A percentile compares a stretch with the other conserved stretches of the same genome.
Evolutionary conservation across 345 rosid species (phyloP).

Genomic region (Gossypium mustelinum): DNA sequence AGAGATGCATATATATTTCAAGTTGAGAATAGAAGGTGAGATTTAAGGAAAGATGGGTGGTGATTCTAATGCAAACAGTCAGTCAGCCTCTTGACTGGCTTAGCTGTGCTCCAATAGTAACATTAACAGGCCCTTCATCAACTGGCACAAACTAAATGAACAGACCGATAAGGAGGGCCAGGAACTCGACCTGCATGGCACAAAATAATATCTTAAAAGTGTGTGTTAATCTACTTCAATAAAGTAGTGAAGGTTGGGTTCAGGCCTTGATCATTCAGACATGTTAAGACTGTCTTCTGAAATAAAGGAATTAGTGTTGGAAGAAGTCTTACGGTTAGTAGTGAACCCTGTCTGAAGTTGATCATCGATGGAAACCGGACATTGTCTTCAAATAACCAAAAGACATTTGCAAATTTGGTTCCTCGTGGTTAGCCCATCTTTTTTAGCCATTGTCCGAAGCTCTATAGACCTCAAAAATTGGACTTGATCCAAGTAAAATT

Average conservation of each 20-base stretch:
- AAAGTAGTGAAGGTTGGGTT: not conserved
- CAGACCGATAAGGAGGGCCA: too few species aligned
- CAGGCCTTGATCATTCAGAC: not conserved
- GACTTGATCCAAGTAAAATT: not conserved
- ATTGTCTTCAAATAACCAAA: not conserved
- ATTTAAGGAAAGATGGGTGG: not conserved
- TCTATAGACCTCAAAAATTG: not conserved
- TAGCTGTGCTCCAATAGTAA: not conserved
- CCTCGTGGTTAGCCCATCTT: not conserved
- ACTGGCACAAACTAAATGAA: not conserved
- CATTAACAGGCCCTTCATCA: not conserved
- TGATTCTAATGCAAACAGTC: not conserved
- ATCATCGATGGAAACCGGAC: not conserved
- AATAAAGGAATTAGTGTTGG: not conserved
- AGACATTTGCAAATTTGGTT: not conserved
- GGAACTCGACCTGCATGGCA: not conserved
- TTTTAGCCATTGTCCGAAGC: not conserved
- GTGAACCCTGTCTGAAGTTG: not conserved
- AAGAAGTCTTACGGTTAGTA: not conserved
- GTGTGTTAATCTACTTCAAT: not conserved
- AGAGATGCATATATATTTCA: not conserved
- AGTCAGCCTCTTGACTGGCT: not conserved
- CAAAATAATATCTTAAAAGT: not conserved
- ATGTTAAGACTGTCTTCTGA: not conserved
- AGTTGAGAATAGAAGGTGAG: not conserved